Conservation (phyloP, 495 filamentous ascomycete species). For the Pseudoneurospora amorphoporcata region DNA sequence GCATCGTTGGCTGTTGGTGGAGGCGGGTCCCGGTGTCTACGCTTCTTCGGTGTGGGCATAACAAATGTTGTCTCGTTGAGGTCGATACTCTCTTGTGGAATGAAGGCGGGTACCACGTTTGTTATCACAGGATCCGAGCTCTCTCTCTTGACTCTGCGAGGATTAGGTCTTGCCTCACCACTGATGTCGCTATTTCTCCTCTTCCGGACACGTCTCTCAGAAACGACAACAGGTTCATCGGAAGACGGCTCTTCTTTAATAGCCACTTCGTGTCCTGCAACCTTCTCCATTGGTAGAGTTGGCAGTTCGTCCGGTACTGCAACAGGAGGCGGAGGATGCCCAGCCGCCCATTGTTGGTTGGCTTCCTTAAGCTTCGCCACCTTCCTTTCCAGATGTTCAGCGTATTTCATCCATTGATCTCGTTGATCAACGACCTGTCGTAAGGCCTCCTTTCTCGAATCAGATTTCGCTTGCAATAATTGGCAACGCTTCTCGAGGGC, state of each 20-base stretch:
- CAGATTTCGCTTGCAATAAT: slow-evolving; percentile 15
- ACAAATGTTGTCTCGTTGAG: slow-evolving; percentile 52
- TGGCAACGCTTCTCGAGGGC: slow-evolving; percentile 19
- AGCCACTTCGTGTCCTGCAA: not conserved
- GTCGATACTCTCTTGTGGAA: slow-evolving; percentile 53
- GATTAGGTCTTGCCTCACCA: not conserved
- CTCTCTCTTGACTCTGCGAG: slow-evolving; percentile 25
- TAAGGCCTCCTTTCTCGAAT: slow-evolving; percentile 1
- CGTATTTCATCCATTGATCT: slow-evolving; percentile 20
- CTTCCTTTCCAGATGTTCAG: slow-evolving; percentile 12
- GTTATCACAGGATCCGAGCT: slow-evolving; percentile 28
- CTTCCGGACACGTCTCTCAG: slow-evolving; percentile 32
- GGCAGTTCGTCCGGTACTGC: slow-evolving; percentile 17
- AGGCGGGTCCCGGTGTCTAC: slow-evolving; percentile 1
- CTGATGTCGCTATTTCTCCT: slow-evolving; percentile 22
- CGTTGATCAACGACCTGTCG: slow-evolving; percentile 5
- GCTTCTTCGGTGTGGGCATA: slow-evolving; percentile 56
- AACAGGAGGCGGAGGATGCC: not conserved
- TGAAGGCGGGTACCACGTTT: slow-evolving; percentile 19
- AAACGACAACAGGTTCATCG: slow-evolving; percentile 33
- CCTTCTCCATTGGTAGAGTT: slow-evolving; percentile 5
- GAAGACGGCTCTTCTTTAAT: slow-evolving; percentile 36
- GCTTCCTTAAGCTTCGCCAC: not conserved
- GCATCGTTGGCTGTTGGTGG: not conserved
- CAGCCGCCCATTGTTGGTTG: not conserved